Evolutionary conservation across 441 rosid genomes (phyloP).

Genomic region (Jatropha multifida): DNA sequence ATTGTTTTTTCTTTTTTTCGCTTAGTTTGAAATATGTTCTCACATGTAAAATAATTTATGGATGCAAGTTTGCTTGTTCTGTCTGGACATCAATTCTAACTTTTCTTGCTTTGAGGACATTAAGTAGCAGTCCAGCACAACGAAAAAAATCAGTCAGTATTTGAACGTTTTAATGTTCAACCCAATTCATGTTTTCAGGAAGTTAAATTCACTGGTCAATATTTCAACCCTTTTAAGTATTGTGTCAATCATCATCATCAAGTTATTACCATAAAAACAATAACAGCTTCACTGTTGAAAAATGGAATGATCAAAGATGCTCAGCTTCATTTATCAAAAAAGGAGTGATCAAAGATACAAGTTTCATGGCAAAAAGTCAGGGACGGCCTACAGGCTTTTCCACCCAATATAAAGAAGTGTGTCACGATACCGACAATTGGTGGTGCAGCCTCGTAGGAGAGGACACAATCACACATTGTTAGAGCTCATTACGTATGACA

Average conservation of each 20-base stretch:
- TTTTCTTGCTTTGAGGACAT: background rate
- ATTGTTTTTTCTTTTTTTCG: background rate
- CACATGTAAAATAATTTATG: constrained; percentile 3
- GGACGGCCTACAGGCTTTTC: constrained; percentile 5
- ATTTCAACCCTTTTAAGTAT: too few relatives aligned
- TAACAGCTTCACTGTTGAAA: background rate
- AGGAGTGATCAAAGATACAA: background rate
- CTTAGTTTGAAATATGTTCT: background rate
- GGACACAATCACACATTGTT: constrained; percentile 10
- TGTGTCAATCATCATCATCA: background rate
- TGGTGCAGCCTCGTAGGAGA: constrained; percentile 6
- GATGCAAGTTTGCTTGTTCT: background rate
- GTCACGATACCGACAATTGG: background rate
- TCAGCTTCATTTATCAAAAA: background rate
- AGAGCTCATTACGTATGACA: constrained; percentile 58
- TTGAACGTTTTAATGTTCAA: too few relatives aligned
- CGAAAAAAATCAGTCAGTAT: background rate
- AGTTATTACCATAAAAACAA: background rate
- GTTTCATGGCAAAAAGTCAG: constrained; percentile 8
- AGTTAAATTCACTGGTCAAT: background rate
- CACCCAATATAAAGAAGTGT: background rate
- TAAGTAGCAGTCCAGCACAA: background rate
- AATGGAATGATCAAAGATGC: background rate
- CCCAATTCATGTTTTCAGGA: background rate
- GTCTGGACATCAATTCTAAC: background rate